Conservation (phyloP, 2,329 filamentous ascomycete species). For the Penicillium sp. region DNA sequence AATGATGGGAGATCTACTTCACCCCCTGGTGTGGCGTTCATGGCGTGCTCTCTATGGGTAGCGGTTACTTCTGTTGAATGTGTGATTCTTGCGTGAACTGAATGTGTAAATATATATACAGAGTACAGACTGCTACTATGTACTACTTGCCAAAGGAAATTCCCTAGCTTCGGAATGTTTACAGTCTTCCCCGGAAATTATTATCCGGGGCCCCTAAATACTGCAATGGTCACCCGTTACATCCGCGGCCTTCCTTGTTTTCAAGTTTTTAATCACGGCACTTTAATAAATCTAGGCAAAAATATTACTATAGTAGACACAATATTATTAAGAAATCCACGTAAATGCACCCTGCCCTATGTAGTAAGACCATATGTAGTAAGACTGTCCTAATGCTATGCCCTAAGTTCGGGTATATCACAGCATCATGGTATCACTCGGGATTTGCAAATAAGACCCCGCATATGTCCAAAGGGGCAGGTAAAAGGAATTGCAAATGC, state of each 20-base stretch:
- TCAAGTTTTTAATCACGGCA: background rate
- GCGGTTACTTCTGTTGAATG: background rate
- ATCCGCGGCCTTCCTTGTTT: background rate
- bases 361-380: background rate
- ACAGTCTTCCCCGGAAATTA: constrained; percentile 5
- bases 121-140: background rate
- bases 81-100: background rate
- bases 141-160: background rate
- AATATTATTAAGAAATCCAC: background rate
- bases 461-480: background rate
- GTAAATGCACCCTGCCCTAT: background rate
- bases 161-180: background rate
- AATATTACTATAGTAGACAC: background rate
- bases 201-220: background rate
- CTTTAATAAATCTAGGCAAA: background rate
- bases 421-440: background rate
- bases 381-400: background rate
- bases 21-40: constrained; percentile 13
- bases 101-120: background rate
- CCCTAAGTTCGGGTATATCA: background rate
- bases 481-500: constrained; percentile 2
- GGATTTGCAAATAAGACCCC: background rate
- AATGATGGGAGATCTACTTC: constrained; percentile 17
- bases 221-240: constrained; percentile 1
- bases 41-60: constrained; percentile 17